These are phyloP conservation scores for Rhodotorula sp. DNA, from an alignment of 1,284 basidiomycete genomes.

Conservation along the genomic window DNA sequence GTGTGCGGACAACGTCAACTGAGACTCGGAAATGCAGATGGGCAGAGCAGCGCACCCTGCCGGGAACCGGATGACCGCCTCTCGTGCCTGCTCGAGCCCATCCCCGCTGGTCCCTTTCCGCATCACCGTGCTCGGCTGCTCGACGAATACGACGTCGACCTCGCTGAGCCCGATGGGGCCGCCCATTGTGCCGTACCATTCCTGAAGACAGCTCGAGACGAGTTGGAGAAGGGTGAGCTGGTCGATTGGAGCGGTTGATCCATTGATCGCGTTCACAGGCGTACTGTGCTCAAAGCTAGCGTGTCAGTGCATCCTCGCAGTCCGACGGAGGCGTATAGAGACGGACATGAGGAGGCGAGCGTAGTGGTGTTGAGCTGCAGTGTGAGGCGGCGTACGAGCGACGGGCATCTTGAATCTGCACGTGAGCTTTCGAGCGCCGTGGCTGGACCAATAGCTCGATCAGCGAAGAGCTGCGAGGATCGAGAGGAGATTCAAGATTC, in stretches of 20 bases:
- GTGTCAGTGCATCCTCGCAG: neutral
- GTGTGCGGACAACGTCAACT: neutral
- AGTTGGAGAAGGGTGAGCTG: constrained; percentile 7
- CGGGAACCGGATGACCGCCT: constrained; percentile 21
- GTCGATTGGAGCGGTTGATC: neutral
- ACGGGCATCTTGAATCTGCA: neutral
- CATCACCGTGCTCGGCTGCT: neutral
- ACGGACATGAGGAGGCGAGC: constrained; percentile 19
- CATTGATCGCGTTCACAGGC: neutral
- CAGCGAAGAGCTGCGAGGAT: no score
- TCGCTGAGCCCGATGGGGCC: constrained; percentile 12
- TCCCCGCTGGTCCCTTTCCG: no score
- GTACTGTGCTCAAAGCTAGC: neutral
- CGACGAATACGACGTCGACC: constrained; percentile 9
- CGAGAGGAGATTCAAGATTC: no score
- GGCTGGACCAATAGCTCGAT: no score
- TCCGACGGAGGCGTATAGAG: neutral
- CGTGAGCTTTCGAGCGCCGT: no score
- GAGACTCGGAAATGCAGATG: no score
- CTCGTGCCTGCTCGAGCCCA: neutral
- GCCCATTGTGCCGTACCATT: constrained; percentile 21
- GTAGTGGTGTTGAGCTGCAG: constrained; percentile 8
- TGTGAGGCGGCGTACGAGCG: neutral
- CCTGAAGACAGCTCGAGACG: neutral
- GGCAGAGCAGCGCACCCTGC: constrained; percentile 6